Percentiles rank a stretch among this genome's conserved stretches.
Conservation (phyloP, 2,329 filamentous ascomycete genomes). For the Paecilomyces fulvus region DNA sequence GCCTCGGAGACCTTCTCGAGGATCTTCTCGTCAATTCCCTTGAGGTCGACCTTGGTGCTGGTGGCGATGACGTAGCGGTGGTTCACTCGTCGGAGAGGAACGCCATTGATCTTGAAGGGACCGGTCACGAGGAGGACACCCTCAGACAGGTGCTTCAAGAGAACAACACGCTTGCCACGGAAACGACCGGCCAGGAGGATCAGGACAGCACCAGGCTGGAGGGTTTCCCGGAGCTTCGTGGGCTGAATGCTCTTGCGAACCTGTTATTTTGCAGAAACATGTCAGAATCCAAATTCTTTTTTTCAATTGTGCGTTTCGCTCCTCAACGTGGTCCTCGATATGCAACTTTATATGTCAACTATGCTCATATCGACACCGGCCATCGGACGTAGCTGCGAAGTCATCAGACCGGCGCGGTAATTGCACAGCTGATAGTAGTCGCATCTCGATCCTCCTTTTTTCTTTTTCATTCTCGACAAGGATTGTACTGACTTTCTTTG, state of each 20-base stretch:
- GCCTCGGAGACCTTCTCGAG: constrained; percentile 77
- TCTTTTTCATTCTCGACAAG: constrained; percentile 5
- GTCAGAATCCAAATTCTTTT: constrained; percentile 13
- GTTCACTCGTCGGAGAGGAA: constrained; percentile 74
- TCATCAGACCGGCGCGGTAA: constrained; percentile 16
- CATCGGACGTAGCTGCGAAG: constrained; percentile 1
- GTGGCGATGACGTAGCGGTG: constrained; percentile 44
- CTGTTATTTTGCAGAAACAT: constrained; percentile 42
- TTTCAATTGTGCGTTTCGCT: constrained; percentile 2
- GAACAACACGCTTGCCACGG: constrained; percentile 98
- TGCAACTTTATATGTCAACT: constrained; percentile 9
- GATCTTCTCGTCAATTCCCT: constrained; percentile 63
- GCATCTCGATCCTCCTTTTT: constrained; percentile 16
- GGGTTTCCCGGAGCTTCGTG: constrained; percentile 77
- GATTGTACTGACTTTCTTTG: constrained; percentile 79
- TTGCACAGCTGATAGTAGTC: constrained; percentile 15
- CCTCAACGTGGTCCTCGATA: background rate
- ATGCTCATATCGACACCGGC: constrained; percentile 14
- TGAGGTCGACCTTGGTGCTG: constrained; percentile 49
- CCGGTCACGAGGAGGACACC: constrained; percentile 98
- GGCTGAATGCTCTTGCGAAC: constrained; percentile 88
- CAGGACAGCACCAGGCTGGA: constrained; percentile 90
- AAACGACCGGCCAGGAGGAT: constrained; percentile 99
- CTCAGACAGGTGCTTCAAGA: constrained; percentile 95
- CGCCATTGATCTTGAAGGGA: constrained; percentile 99